Conservation (phyloP, 192 early-diverging fungal genomes). For the Backusella parvicylindrica region DNA sequence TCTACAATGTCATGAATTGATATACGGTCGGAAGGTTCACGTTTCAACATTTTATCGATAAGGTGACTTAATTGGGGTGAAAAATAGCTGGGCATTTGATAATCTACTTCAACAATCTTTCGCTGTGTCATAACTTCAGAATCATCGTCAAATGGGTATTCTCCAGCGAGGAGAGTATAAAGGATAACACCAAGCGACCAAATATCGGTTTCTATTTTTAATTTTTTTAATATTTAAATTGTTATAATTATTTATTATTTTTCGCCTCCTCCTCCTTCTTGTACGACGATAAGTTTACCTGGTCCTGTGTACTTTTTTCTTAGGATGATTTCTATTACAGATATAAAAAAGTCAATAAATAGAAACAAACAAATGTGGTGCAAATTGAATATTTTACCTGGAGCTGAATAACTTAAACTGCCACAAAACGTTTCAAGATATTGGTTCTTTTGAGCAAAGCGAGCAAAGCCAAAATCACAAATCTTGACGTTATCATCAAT, state of each 20-base stretch:
- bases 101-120: slow-evolving; percentile 72
- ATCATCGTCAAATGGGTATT: slow-evolving; percentile 83
- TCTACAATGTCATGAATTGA: slow-evolving; percentile 59
- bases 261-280: background rate
- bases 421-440: slow-evolving; percentile 64
- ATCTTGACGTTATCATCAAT: slow-evolving; percentile 56
- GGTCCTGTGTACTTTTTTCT: slow-evolving; percentile 77
- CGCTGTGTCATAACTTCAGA: slow-evolving; percentile 62
- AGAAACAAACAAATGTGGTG: background rate
- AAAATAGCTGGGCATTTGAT: slow-evolving; percentile 63
- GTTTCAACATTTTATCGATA: slow-evolving; percentile 60
- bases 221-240: slow-evolving; percentile 27
- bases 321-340: slow-evolving; percentile 60
- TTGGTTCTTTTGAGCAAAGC: slow-evolving; percentile 53
- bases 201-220: slow-evolving; percentile 71
- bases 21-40: slow-evolving; percentile 62
- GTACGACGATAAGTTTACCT: slow-evolving; percentile 39
- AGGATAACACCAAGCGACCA: slow-evolving; percentile 94
- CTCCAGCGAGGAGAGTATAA: slow-evolving; percentile 80
- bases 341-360: background rate
- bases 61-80: slow-evolving; percentile 58
- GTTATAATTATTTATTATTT: background rate
- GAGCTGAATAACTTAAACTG: slow-evolving; percentile 73
- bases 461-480: slow-evolving; percentile 66
- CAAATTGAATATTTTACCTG: slow-evolving; percentile 42